Evolutionary conservation across 2,329 filamentous ascomycete species (phyloP), one percentile per base, ranked within the genome.

Genomic region (Ascosphaera pollenicola): DNA sequence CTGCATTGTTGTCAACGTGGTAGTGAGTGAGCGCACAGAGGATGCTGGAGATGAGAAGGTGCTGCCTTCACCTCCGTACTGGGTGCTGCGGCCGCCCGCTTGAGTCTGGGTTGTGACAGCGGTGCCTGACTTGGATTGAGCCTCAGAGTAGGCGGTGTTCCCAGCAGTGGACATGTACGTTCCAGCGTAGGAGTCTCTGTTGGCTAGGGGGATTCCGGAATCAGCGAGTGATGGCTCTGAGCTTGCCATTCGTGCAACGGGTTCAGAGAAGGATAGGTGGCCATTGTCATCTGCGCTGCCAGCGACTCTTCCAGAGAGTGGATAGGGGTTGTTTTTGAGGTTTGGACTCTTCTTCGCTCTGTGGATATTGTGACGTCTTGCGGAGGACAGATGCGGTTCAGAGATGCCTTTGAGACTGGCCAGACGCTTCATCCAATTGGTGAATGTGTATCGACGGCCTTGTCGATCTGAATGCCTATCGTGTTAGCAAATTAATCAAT

Each of bases 391-490:
- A 44, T 50, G 48, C 13, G 64, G 58, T 43, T 73, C 72, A 24
- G 75, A 78, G 3, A 75, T 75, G 41, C 63, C 67, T 58, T 92
- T 94, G 60, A 93, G 77, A 55, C 78, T 87, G 44, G 84, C 76
- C 41, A 95, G 71, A 52, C 85, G 85, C 66, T 85, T 92, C 65
- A 98, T 83, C 79, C 87, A 91, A 48, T 76, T 81, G 36, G 85
- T 73, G 54, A 95, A 95, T 17, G 85, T 87, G 46, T 81, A 75
- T 49, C 84, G 77, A 47, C 83, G 78, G 49, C 70, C 70, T 52
- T 75, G 66, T 47, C 74, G 71, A 56, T 84, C 78, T 84, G 59
- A 5, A 24, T 24, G 10, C 10, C 5, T 24, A 10, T 10, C 21
- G 10, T 24, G 21, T 24, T 10, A 24, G 21, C 21, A 24, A 24